A percentile compares a stretch with the other conserved stretches of the same genome.
Conservation (phyloP, 345 rosid genomes). For the Euphorbia lathyris region DNA sequence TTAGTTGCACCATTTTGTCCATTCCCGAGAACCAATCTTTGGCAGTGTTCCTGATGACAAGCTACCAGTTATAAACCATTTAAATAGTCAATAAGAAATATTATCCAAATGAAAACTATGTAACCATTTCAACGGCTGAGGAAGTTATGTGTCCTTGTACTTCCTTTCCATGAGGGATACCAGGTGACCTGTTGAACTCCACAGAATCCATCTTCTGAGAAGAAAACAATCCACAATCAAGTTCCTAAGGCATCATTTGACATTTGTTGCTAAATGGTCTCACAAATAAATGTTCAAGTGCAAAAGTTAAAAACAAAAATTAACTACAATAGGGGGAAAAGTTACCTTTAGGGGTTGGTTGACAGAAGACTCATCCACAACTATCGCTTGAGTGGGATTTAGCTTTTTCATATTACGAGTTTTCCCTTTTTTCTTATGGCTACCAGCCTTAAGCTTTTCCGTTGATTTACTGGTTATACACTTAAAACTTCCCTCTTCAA, state of each 20-base stretch:
- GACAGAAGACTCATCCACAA: constrained; percentile 24
- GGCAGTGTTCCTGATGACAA: constrained; percentile 65
- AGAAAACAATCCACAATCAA: constrained; percentile 15
- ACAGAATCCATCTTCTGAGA: constrained; percentile 27
- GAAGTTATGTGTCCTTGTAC: constrained; percentile 30
- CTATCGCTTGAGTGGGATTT: constrained; percentile 30
- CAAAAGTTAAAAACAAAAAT: constrained; percentile 1
- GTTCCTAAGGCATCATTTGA: constrained; percentile 36
- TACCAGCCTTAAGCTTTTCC: constrained; percentile 42
- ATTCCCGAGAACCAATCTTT: constrained; percentile 45
- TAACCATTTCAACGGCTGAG: constrained; percentile 39
- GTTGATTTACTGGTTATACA: constrained; percentile 48
- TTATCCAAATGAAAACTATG: constrained; percentile 27
- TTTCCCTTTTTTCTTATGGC: constrained; percentile 61
- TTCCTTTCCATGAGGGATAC: constrained; percentile 30
- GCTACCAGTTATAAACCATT: constrained; percentile 42
- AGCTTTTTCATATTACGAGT: constrained; percentile 41
- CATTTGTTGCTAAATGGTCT: constrained; percentile 14
- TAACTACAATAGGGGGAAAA: constrained; percentile 14
- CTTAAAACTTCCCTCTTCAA: constrained; percentile 50
- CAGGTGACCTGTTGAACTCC: constrained; percentile 41
- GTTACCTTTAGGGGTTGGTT: constrained; percentile 51
- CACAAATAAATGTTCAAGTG: not conserved
- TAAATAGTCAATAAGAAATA: constrained; percentile 25
- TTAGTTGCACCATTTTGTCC: constrained; percentile 48